phyloP scores from a whole-genome alignment of 2,329 filamentous ascomycete genomes.

The Penicillium hordei region DNA sequence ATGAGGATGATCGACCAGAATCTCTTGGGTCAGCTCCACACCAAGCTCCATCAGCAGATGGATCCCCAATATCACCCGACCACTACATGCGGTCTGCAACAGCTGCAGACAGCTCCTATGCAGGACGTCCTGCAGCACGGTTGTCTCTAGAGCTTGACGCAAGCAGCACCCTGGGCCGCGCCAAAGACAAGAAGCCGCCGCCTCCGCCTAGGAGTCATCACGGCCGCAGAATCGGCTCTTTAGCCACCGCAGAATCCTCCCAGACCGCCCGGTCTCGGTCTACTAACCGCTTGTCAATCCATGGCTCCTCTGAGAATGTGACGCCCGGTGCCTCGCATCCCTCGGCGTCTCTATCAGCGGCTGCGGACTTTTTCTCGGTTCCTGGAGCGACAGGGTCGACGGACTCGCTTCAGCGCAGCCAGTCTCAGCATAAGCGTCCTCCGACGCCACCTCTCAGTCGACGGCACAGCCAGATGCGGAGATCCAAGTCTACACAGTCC shows the following conservation, averaged over 20 bases:
- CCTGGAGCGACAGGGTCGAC: constrained; percentile 12
- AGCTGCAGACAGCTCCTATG: background rate
- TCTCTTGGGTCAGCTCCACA: constrained; percentile 23
- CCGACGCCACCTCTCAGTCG: constrained; percentile 52
- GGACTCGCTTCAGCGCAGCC: constrained; percentile 32
- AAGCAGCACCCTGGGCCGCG: constrained; percentile 38
- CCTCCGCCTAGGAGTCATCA: constrained; percentile 71
- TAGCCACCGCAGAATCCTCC: constrained; percentile 29
- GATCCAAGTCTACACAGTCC: constrained; percentile 37
- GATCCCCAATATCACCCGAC: constrained; percentile 14
- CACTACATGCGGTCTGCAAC: constrained; percentile 4
- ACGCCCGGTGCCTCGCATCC: constrained; percentile 19
- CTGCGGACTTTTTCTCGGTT: constrained; percentile 43
- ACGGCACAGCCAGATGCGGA: constrained; percentile 48
- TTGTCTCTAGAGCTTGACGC: constrained; percentile 56
- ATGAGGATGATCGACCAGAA: constrained; percentile 12
- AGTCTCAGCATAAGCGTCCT: constrained; percentile 43
- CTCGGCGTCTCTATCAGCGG: constrained; percentile 53
- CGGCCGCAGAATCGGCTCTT: constrained; percentile 66
- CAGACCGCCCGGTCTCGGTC: constrained; percentile 28
- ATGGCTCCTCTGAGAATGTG: constrained; percentile 25
- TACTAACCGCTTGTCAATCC: constrained; percentile 28
- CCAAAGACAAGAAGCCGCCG: constrained; percentile 66
- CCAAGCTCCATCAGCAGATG: constrained; percentile 28
- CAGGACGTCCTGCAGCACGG: constrained; percentile 58